Evolutionary conservation across 2,329 filamentous ascomycete genomes (phyloP), one percentile per base, ranked within the genome.

Genomic region (Beauveria medogensis): DNA sequence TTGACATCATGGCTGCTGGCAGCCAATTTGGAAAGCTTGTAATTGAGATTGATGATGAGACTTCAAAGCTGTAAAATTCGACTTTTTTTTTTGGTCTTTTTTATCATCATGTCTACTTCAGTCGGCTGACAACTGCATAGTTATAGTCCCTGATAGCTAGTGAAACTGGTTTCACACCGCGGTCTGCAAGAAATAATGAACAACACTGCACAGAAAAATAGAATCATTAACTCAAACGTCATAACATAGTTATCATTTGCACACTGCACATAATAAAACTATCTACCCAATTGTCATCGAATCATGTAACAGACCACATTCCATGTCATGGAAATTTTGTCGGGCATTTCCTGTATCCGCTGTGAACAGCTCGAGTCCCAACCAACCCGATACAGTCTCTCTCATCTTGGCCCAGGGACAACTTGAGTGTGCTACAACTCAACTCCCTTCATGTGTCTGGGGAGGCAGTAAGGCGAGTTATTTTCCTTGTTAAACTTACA

Each of bases 11-110:
- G 85, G 91, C 90, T 71, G 83, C 85, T 6, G 91, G 88, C 0
- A 86, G 77, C 64, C 93, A 97, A 74, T 96, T 97, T 78, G 94
- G 93, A 12, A 97, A 97, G 76, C 74, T 97, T 67, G 91, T 97
- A 2, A 84, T 97, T 65, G 84, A 90, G 67, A 82, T 92, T 67
- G 79, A 71, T n/a, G 64, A 66, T 5, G 72, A 69, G 14, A 64
- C 66, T 3, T 60, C 77, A 3, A 82, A 77, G 67, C 64, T 81
- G 63, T 81, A 72, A 66, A 24, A 28, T 5, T 34, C 5, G 8
- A 34, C 3, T 26, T 3, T 14, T 1, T 20, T 34, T n/a, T 20
- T 5, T 2, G 12, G 9, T 34, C 4, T 10, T 5, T 18, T 26
- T 34, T 10, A 9, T 34, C 2, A 22, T 10, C 0, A 46, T 30